Percentiles rank a stretch among this genome's conserved stretches.
These are phyloP conservation scores for Solanum commersonii DNA, from an alignment of 257 asterid genomes.

Conservation along the genomic window DNA sequence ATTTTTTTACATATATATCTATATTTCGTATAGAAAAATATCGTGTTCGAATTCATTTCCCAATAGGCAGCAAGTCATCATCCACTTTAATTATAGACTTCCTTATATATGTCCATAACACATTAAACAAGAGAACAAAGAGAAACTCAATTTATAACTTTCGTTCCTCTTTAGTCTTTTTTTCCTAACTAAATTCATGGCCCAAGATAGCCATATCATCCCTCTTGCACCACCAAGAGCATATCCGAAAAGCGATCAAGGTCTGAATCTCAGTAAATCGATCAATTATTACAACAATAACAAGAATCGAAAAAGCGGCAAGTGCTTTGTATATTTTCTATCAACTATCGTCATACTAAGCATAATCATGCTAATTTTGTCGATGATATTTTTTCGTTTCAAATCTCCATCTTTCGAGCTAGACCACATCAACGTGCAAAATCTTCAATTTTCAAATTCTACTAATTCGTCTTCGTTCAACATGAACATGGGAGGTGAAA, in stretches of 20 bases:
- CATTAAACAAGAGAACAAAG: background rate
- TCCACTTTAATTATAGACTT: background rate
- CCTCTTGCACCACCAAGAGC: slow-evolving; percentile 17
- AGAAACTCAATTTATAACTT: background rate
- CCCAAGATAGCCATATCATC: slow-evolving; percentile 2
- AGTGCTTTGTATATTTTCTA: slow-evolving; percentile 34
- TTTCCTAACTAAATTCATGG: background rate
- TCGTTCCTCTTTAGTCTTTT: background rate
- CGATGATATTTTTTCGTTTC: slow-evolving; percentile 24
- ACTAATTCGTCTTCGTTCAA: slow-evolving; percentile 8
- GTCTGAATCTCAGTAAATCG: background rate
- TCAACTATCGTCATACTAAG: slow-evolving; percentile 15
- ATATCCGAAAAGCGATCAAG: slow-evolving; percentile 3
- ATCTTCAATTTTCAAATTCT: background rate
- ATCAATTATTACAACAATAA: background rate
- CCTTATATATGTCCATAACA: background rate
- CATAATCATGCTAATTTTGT: slow-evolving; percentile 27
- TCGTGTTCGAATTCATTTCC: background rate
- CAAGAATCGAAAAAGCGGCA: slow-evolving; percentile 12
- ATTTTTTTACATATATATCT: background rate
- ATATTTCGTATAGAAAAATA: background rate
- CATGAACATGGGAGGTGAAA: slow-evolving; percentile 15
- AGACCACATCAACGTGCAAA: slow-evolving; percentile 2
- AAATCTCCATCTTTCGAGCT: slow-evolving; percentile 21
- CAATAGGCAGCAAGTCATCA: background rate